Percentiles rank a stretch among this genome's conserved stretches.
Conservation (phyloP, 352 stramenopile species). For the Phytophthora niederhauseri region DNA sequence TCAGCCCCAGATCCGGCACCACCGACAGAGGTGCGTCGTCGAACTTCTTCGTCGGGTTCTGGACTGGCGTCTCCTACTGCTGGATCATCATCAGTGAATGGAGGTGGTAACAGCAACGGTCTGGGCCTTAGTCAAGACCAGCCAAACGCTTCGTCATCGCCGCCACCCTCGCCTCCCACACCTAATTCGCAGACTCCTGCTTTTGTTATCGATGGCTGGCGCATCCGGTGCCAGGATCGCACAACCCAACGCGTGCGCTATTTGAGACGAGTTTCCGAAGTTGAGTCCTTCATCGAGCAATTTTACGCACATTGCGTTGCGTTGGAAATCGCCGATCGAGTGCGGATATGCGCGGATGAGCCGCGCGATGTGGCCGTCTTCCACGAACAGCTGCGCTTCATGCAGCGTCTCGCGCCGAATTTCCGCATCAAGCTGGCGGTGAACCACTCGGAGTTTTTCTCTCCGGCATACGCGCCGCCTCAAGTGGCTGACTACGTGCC, state of each 20-base stretch:
- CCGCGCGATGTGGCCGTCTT: slow-evolving; percentile 61
- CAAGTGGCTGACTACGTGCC: slow-evolving; percentile 80
- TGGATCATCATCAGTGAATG: slow-evolving; percentile 11
- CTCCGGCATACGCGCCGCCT: slow-evolving; percentile 50
- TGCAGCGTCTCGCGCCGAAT: slow-evolving; percentile 62
- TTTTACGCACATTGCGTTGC: slow-evolving; percentile 73
- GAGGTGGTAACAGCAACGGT: slow-evolving; percentile 11
- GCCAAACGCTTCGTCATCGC: slow-evolving; percentile 11
- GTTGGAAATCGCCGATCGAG: slow-evolving; percentile 58
- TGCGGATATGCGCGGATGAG: slow-evolving; percentile 79
- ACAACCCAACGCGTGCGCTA: slow-evolving; percentile 68
- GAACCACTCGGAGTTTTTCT: slow-evolving; percentile 78
- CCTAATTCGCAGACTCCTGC: slow-evolving; percentile 25
- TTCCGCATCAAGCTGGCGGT: slow-evolving; percentile 80
- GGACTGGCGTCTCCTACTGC: slow-evolving; percentile 25
- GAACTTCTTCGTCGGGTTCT: slow-evolving; percentile 27
- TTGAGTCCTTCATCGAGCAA: slow-evolving; percentile 68
- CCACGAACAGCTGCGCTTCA: slow-evolving; percentile 67
- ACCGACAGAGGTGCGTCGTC: slow-evolving; percentile 23
- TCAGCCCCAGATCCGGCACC: slow-evolving; percentile 30
- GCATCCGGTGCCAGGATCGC: slow-evolving; percentile 66
- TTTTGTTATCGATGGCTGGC: slow-evolving; percentile 67
- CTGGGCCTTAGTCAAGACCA: slow-evolving; percentile 21
- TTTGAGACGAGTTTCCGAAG: slow-evolving; percentile 52
- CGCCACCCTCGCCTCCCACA: slow-evolving; percentile 13